Base-by-base conservation (phyloP, 1,139 yeast species). In the Geotrichum reessii region DNA sequence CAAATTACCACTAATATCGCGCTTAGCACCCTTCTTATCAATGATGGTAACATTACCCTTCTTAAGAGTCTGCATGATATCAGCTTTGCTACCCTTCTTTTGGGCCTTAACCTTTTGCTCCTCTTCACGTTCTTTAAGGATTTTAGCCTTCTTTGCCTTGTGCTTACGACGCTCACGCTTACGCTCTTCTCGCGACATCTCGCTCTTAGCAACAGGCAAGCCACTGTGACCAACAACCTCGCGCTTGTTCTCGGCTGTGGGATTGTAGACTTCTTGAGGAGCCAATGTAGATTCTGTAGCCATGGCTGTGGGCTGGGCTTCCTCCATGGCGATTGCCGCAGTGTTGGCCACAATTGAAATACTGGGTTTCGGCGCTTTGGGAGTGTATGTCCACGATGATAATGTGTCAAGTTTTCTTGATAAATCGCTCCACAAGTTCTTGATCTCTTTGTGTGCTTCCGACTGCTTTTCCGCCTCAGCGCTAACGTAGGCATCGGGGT, bases 361-460 rank as follows among this genome's bases (percentile, higher is more conserved):
- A 27, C 85, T 75, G 66, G 89, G 87, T 70, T 87, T 85, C 59
- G 89, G 85, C 17, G 97, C 97, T 72, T 87, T 89, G 58, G 99
- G 99, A 57, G 91, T 82, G 75, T 87, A 93, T 71, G 91, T 95
- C 66, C 97, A 96, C 9, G 97, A 90, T 52, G 96, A 84, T 58
- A 93, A 78, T 1, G 97, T 84, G 71, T 93, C 98, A 53, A 93
- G 81, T 65, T 86, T 87, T 68, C 87, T 84, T 54, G 81, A 79
- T 47, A 95, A 77, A 25, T 77, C 77, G 53, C 80, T 78, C 69
- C 84, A 91, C 62, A 93, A 70, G 52, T 80, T 84, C 49, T 80
- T 76, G 58, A 95, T 85, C 71, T 92, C 98, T 62, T 84, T 82
- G 71, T 93, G 98, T 12, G 87, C 86, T 56, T 79, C 79, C 59